Evolutionary conservation across 2,329 filamentous ascomycete species (phyloP), one percentile per base, ranked within the genome.

Genomic region (Penicillium brasilianum): DNA sequence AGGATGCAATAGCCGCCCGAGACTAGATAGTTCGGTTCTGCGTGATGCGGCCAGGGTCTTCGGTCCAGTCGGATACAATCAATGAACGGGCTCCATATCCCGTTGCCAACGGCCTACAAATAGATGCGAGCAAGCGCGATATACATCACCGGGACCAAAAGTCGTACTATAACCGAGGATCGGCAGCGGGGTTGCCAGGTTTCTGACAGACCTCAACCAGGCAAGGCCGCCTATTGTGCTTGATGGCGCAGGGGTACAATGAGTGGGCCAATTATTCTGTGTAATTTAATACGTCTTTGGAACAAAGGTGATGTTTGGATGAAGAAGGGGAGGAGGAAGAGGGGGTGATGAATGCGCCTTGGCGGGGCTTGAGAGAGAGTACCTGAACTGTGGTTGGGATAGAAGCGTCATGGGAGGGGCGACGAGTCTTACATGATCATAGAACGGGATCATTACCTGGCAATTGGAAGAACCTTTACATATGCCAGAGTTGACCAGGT

Each of bases 41-140:
- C 85, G 20, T 48, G 91, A 95, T 16, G 93, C 96, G 84, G 91
- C 92, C 53, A 97, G 96, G 70, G 82, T 96, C 3, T 89, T 95
- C 62, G 92, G 89, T 70, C 93, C 97, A 72, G 84, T 96, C 55
- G 78, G 80, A 39, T 92, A 93, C 4, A 83, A 84, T n/a, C n/a
- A n/a, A n/a, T n/a, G 0, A 96, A 95, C 72, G 84, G 85, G 30
- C 82, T 96, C 60, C 77, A 48, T 28, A 48, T 92, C 4, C 82
- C 97, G 1, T 97, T 92, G 73, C 92, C 91, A 1, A 93, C 93
- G 0, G 80, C 83, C 11, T 10, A 28, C 25, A 28, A 9, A 9
- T 34, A 34, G 5, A 13, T 43, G 39, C 10, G 39, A 48, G 14
- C 25, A 48, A n/a, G 30, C 25, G 25, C 9, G 14, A 30, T 48